phyloP scores from a whole-genome alignment of 768 basidiomycete genomes.

The Podaxis carcinomalis region DNA sequence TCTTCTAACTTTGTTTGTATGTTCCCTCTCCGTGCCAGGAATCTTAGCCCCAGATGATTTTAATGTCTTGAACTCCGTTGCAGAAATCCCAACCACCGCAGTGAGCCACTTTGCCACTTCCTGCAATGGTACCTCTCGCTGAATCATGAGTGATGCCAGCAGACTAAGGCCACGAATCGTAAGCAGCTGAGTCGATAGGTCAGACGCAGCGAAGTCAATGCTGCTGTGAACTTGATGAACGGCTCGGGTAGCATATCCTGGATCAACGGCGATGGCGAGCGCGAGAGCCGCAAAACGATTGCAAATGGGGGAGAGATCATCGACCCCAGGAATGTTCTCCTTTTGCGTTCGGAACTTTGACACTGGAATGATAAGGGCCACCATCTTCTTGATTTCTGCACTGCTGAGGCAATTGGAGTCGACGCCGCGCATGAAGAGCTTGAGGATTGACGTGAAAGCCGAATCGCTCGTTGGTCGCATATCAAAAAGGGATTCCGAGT shows the following conservation, averaged over 20 bases:
- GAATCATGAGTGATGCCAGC: slow-evolving; percentile 1
- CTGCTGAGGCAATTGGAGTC: neutral
- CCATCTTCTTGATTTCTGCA: slow-evolving; percentile 11
- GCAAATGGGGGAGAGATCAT: slow-evolving; percentile 11
- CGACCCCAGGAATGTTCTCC: slow-evolving; percentile 1
- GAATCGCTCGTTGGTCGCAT: neutral
- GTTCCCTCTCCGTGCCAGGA: neutral
- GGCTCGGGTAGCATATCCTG: slow-evolving; percentile 1
- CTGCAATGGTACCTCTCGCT: neutral
- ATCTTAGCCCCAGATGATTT: neutral
- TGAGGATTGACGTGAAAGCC: slow-evolving; percentile 6
- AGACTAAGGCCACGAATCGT: slow-evolving; percentile 7
- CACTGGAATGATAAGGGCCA: slow-evolving; percentile 9
- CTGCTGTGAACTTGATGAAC: slow-evolving; percentile 3
- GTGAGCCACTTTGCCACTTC: slow-evolving; percentile 2
- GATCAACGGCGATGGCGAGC: slow-evolving; percentile 5
- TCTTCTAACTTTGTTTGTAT: neutral
- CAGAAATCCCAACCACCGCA: neutral
- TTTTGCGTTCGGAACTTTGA: slow-evolving; percentile 7
- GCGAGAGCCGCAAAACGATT: slow-evolving; percentile 9
- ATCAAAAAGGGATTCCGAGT: slow-evolving; percentile 2
- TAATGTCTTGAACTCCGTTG: neutral
- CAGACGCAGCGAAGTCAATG: slow-evolving; percentile 6
- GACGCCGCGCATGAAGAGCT: slow-evolving; percentile 7
- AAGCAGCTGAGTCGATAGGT: slow-evolving; percentile 4